These are phyloP conservation scores for Nemania sp. DNA, from an alignment of 2,329 filamentous ascomycete species.

Conservation along the genomic window DNA sequence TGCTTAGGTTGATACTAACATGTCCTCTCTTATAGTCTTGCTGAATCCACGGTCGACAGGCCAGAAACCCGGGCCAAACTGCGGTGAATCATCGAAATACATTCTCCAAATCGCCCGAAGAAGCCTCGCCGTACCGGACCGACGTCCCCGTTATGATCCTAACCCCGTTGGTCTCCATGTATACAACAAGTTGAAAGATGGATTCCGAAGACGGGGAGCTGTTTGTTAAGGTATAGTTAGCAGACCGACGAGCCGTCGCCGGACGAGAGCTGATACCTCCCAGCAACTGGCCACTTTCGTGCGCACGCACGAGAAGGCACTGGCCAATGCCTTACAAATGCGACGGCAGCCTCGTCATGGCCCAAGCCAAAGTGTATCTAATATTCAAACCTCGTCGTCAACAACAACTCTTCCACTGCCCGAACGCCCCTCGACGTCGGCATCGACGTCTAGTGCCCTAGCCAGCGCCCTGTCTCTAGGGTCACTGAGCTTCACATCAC, in stretches of 20 bases:
- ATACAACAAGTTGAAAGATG: conserved; percentile 62
- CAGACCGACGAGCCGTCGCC: conserved; percentile 30
- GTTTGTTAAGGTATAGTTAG: conserved; percentile 75
- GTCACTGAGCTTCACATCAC: conserved; percentile 80
- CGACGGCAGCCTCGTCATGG: conserved; percentile 76
- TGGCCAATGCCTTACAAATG: conserved; percentile 92
- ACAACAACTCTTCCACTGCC: conserved; percentile 60
- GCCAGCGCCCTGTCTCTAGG: conserved; percentile 87
- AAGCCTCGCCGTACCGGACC: conserved; percentile 10
- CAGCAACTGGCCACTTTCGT: conserved; percentile 96
- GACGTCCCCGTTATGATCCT: conserved; percentile 11
- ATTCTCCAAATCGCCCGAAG: conserved; percentile 15
- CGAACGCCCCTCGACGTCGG: conserved; percentile 65
- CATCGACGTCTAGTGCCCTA: conserved; percentile 73
- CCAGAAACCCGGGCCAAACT: conserved; percentile 3
- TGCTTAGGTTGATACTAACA: conserved; percentile 26
- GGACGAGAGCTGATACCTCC: conserved; percentile 27
- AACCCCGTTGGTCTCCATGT: conserved; percentile 45
- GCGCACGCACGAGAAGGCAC: conserved; percentile 93
- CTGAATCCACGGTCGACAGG: conserved; percentile 8
- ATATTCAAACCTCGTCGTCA: conserved; percentile 57
- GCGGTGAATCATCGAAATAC: conserved; percentile 20
- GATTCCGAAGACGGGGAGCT: conserved; percentile 87
- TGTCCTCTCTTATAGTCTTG: conserved; percentile 20
- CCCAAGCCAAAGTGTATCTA: conserved; percentile 66